These are phyloP conservation scores for Caloboletus inedulis DNA, from an alignment of 1,284 basidiomycete species.

Conservation along the genomic window DNA sequence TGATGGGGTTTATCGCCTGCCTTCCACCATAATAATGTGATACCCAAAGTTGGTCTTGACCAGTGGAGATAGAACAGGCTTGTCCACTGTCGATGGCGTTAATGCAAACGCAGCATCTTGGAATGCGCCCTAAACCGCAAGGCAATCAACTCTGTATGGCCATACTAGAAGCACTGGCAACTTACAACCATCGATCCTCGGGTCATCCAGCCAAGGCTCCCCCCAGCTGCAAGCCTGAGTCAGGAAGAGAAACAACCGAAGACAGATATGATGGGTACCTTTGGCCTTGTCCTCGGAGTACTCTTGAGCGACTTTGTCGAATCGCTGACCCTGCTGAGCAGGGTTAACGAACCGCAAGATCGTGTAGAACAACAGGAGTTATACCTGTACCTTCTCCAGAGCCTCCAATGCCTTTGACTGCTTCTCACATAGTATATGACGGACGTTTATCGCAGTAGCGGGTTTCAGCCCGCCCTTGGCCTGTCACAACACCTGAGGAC, in stretches of 20 bases:
- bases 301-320: constrained; percentile 83
- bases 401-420: constrained; percentile 76
- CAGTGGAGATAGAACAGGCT: constrained; percentile 64
- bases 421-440: constrained; percentile 86
- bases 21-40: constrained; percentile 86
- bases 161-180: constrained; percentile 1
- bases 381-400: constrained; percentile 70
- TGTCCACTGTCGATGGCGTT: constrained; percentile 73
- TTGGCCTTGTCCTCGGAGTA: constrained; percentile 89
- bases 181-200: constrained; percentile 76
- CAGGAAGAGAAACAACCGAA: constrained; percentile 1
- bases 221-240: constrained; percentile 55
- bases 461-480: constrained; percentile 60
- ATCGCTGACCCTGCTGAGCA: constrained; percentile 63
- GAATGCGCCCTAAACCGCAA: constrained; percentile 53
- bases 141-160: not conserved
- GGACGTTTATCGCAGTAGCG: constrained; percentile 77
- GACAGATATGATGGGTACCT: constrained; percentile 38
- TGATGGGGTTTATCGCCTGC: constrained; percentile 50
- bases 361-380: not conserved
- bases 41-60: constrained; percentile 84
- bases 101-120: constrained; percentile 82
- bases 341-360: constrained; percentile 4
- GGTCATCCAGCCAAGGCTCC: constrained; percentile 80
- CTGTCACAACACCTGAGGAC: constrained; percentile 16